Evolutionary conservation across 2,329 filamentous ascomycete species (phyloP).

Genomic region (Aspergillus transmontanensis): DNA sequence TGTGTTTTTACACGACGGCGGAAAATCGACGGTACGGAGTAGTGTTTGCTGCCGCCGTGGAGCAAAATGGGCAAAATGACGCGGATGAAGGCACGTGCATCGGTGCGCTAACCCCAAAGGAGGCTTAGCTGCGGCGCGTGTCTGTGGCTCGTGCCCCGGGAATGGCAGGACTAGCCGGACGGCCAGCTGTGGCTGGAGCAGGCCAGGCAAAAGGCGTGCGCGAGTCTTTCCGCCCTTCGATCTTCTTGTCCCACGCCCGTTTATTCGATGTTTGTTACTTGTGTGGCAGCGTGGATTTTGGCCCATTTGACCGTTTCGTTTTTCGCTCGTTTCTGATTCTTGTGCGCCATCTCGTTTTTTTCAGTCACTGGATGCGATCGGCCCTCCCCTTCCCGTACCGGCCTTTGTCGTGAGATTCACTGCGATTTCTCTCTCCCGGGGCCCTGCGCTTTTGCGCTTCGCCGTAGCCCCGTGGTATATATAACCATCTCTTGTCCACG

Average conservation of each 20-base stretch:
- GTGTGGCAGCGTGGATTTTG: not conserved
- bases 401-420: not conserved
- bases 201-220: slow-evolving; percentile 2
- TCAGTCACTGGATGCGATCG: not conserved
- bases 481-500: slow-evolving; percentile 20
- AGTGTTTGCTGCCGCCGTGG: not conserved
- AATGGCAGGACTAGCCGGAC: slow-evolving; percentile 6
- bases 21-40: not conserved
- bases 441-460: slow-evolving; percentile 14
- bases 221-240: slow-evolving; percentile 14
- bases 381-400: not conserved
- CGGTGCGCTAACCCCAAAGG: slow-evolving; percentile 10
- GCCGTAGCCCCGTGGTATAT: slow-evolving; percentile 4
- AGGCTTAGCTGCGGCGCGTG: slow-evolving; percentile 7
- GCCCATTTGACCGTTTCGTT: not conserved
- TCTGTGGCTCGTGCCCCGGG: slow-evolving; percentile 10
- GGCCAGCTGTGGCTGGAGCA: slow-evolving; percentile 11
- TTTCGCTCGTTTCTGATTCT: not conserved
- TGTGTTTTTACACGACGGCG: not conserved
- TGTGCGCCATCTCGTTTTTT: not conserved
- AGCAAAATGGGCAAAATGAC: slow-evolving; percentile 4
- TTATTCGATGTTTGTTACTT: not conserved
- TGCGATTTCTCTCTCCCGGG: slow-evolving; percentile 3
- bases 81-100: slow-evolving; percentile 11
- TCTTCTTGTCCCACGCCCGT: slow-evolving; percentile 6